Evolutionary conservation across 495 filamentous ascomycete species (phyloP).

Genomic region (Neurospora tetrasperma): DNA sequence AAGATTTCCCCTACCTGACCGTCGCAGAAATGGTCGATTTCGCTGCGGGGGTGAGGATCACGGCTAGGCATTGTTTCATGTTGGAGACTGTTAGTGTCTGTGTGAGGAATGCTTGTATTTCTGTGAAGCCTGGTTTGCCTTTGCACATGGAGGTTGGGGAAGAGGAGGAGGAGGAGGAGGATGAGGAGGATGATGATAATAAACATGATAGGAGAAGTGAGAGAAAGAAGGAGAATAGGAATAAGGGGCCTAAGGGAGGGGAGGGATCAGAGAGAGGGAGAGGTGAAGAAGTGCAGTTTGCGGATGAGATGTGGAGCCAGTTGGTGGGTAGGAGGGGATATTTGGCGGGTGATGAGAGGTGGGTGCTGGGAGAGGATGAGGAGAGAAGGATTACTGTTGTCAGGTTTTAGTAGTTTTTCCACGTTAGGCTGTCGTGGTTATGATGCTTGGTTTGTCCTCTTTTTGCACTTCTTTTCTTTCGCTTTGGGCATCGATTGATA

Average conservation of each 20-base stretch:
- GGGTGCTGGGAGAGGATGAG: conserved; percentile 50
- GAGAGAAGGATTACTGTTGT: conserved; percentile 43
- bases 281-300: conserved; percentile 28
- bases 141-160: neutral
- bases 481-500: neutral
- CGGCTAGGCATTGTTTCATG: conserved; percentile 44
- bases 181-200: neutral
- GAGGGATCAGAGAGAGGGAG: conserved; percentile 10
- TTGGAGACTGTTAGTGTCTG: conserved; percentile 27
- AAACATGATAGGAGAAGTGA: neutral
- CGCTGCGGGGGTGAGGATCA: conserved; percentile 44
- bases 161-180: neutral
- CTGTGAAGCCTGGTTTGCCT: conserved; percentile 7
- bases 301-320: conserved; percentile 38
- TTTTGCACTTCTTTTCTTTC: neutral
- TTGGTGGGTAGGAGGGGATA: conserved; percentile 44
- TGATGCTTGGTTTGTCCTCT: neutral
- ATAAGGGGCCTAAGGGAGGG: neutral
- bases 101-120: conserved; percentile 13
- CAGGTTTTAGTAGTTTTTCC: conserved; percentile 30
- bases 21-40: conserved; percentile 45
- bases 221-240: neutral
- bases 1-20: conserved; percentile 45
- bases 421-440: neutral
- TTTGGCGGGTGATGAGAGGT: conserved; percentile 53